Percentiles rank a stretch among this genome's conserved stretches.
phyloP scores from a whole-genome alignment of 2,329 filamentous ascomycete species.

The Phoma herbarum region DNA sequence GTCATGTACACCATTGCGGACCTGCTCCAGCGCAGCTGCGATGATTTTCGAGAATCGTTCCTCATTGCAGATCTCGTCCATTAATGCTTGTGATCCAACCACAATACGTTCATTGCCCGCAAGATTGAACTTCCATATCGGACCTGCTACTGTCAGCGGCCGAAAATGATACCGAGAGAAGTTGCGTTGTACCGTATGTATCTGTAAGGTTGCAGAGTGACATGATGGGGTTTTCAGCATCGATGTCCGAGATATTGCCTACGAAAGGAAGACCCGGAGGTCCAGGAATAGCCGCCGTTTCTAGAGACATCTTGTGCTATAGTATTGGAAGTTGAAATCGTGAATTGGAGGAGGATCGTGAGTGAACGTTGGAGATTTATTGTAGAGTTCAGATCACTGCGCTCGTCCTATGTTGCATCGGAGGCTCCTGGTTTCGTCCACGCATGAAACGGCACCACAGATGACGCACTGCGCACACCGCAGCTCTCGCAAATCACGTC shows the following conservation, averaged over 20 bases:
- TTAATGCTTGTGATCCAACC: slow-evolving; percentile 45
- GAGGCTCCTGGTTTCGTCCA: slow-evolving; percentile 2
- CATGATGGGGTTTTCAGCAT: slow-evolving; percentile 64
- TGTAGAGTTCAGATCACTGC: not conserved
- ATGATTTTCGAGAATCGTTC: slow-evolving; percentile 46
- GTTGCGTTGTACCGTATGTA: slow-evolving; percentile 66
- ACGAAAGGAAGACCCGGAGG: slow-evolving; percentile 71
- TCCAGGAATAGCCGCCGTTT: slow-evolving; percentile 64
- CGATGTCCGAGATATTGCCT: slow-evolving; percentile 72
- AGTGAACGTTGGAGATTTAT: not conserved
- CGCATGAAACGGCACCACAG: slow-evolving; percentile 16
- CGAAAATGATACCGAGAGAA: fast-evolving
- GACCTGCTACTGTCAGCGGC: slow-evolving; percentile 31
- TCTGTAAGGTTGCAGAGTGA: slow-evolving; percentile 68
- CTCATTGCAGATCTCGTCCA: slow-evolving; percentile 54
- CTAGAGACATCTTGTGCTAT: slow-evolving; percentile 21
- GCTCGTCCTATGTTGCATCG: slow-evolving; percentile 13
- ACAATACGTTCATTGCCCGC: slow-evolving; percentile 40
- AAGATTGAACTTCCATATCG: slow-evolving; percentile 47
- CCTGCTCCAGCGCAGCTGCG: slow-evolving; percentile 40
- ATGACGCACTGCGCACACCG: slow-evolving; percentile 25
- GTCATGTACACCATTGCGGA: slow-evolving; percentile 50
- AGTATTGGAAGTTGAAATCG: slow-evolving; percentile 30
- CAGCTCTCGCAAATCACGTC: slow-evolving; percentile 22
- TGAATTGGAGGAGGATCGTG: slow-evolving; percentile 11